Evolutionary conservation across 257 asterid species (phyloP).

Genomic region (Plectranthus barbatus): DNA sequence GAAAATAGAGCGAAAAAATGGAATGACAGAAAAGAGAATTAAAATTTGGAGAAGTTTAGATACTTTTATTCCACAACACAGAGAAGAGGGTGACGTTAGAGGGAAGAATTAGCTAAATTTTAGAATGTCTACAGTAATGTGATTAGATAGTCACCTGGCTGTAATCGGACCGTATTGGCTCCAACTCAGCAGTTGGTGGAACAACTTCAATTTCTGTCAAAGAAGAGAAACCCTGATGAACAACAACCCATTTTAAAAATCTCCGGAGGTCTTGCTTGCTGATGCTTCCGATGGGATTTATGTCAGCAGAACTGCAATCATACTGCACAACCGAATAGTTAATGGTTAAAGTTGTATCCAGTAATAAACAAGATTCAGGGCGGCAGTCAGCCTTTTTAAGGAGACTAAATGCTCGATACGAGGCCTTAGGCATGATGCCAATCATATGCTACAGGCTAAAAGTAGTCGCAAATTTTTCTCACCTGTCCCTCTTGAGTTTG

Average conservation of each 20-base stretch:
- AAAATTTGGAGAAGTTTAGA: neutral
- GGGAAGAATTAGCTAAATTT: neutral
- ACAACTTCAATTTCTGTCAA: constrained; percentile 87
- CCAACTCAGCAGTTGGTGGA: constrained; percentile 93
- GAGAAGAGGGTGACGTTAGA: neutral
- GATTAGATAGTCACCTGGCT: constrained; percentile 56
- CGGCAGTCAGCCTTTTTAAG: neutral
- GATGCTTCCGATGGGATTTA: constrained; percentile 91
- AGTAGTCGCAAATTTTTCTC: neutral
- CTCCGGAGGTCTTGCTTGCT: constrained; percentile 82
- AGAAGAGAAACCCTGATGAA: constrained; percentile 77
- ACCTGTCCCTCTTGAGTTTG: neutral
- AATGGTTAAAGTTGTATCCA: neutral
- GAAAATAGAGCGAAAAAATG: neutral
- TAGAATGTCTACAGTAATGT: neutral
- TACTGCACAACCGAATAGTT: constrained; percentile 43
- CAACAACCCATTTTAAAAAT: constrained; percentile 83
- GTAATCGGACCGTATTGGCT: constrained; percentile 72
- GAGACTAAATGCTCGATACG: neutral
- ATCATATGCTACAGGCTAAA: neutral
- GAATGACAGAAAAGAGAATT: neutral
- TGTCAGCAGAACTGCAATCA: constrained; percentile 98
- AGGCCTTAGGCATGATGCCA: neutral
- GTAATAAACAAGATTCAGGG: neutral
- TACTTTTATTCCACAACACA: too few relatives aligned